Evolutionary conservation across 2,329 filamentous ascomycete species (phyloP).

Genomic region (Decorospora gaudefroyi): DNA sequence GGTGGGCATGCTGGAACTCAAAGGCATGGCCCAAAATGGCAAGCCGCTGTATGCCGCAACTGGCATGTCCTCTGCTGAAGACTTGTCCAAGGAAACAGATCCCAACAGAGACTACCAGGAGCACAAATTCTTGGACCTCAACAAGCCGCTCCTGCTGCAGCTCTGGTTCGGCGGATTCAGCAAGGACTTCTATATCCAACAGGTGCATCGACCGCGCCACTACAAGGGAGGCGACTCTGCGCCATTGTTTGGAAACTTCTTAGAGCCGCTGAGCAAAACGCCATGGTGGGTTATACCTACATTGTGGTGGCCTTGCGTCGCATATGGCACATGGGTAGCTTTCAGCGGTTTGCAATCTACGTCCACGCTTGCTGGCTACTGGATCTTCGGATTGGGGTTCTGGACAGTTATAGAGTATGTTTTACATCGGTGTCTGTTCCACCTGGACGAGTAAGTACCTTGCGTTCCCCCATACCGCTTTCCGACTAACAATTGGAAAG

Average conservation of each 20-base stretch:
- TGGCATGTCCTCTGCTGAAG: conserved; percentile 86
- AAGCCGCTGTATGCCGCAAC: conserved; percentile 64
- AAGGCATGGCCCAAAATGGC: conserved; percentile 54
- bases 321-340: conserved; percentile 72
- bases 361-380: conserved; percentile 63
- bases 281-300: conserved; percentile 89
- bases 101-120: conserved; percentile 74
- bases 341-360: conserved; percentile 58
- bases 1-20: conserved; percentile 56
- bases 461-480: neutral
- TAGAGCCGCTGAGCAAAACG: conserved; percentile 96
- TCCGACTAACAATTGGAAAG: conserved; percentile 52
- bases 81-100: conserved; percentile 86
- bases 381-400: conserved; percentile 69
- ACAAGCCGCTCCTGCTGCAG: conserved; percentile 80
- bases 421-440: conserved; percentile 89
- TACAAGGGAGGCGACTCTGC: conserved; percentile 93
- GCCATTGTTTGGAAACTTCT: conserved; percentile 93
- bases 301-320: conserved; percentile 80
- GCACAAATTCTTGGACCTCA: conserved; percentile 93
- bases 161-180: conserved; percentile 85
- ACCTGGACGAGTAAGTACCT: conserved; percentile 78
- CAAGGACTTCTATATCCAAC: conserved; percentile 96
- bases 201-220: conserved; percentile 92
- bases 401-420: conserved; percentile 93